Conservation (phyloP, 2,329 filamentous ascomycete genomes). For the Dothidotthia symphoricarpi region DNA sequence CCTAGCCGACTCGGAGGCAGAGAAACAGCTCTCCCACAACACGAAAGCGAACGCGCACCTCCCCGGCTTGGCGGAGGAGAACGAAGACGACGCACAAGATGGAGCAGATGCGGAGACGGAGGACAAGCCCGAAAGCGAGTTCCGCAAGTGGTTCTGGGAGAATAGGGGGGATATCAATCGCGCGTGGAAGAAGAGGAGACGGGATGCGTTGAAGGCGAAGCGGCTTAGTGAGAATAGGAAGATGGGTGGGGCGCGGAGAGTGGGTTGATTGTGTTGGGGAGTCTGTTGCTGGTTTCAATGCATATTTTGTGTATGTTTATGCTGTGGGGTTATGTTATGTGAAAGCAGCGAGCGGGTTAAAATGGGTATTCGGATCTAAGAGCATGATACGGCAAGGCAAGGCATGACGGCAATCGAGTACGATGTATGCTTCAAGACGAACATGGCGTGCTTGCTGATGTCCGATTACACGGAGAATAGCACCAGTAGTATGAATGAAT, state of each 20-base stretch:
- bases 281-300: too few species aligned
- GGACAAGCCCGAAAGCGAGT: constrained; percentile 54
- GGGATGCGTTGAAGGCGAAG: constrained; percentile 61
- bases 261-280: too few species aligned
- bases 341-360: too few species aligned
- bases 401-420: too few species aligned
- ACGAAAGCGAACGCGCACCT: constrained; percentile 25
- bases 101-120: constrained; percentile 16
- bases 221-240: constrained; percentile 60
- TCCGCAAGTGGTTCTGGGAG: constrained; percentile 61
- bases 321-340: too few species aligned
- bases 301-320: too few species aligned
- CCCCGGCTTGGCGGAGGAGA: constrained; percentile 21
- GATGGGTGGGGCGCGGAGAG: constrained; percentile 29
- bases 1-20: constrained; percentile 17
- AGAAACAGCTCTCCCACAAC: constrained; percentile 29
- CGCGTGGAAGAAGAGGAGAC: constrained; percentile 55
- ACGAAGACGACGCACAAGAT: constrained; percentile 15
- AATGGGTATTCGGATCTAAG: too few species aligned
- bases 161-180: constrained; percentile 50
- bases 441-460: too few species aligned
- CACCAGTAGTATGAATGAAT: too few species aligned
- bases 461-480: too few species aligned
- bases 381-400: too few species aligned
- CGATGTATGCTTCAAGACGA: too few species aligned